Percentiles rank a stretch among this genome's conserved stretches.
Evolutionary conservation across 495 filamentous ascomycete species (phyloP).

Genomic region (Penicillium fimorum): DNA sequence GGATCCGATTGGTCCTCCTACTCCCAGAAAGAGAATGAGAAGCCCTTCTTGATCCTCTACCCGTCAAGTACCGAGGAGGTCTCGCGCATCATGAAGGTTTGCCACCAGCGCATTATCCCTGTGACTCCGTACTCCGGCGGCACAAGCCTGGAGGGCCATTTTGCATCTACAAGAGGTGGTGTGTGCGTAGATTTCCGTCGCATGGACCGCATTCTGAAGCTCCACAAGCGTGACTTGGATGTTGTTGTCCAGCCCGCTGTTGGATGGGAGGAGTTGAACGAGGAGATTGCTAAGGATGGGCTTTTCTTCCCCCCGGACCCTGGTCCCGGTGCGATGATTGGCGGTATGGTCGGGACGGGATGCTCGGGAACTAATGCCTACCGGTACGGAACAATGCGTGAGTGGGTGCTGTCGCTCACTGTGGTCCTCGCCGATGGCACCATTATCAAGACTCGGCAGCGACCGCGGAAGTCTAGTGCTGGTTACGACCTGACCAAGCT

Average conservation of each 20-base stretch:
- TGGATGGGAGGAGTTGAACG: conserved; percentile 64
- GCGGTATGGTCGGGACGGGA: conserved; percentile 66
- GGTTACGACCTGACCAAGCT: conserved; percentile 64
- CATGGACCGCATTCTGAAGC: conserved; percentile 57
- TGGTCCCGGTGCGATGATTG: conserved; percentile 66
- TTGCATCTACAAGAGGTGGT: conserved; percentile 58
- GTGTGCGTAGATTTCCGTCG: conserved; percentile 64
- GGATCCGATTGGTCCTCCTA: conserved; percentile 91
- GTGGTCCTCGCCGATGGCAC: conserved; percentile 66
- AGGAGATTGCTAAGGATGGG: conserved; percentile 52
- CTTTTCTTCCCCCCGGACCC: conserved; percentile 69
- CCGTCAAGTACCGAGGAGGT: conserved; percentile 56
- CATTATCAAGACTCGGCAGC: conserved; percentile 62
- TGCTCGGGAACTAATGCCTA: conserved; percentile 69
- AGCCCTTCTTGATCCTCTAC: conserved; percentile 50
- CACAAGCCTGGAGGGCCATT: conserved; percentile 64
- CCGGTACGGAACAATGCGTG: conserved; percentile 67
- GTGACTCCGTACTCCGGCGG: conserved; percentile 64
- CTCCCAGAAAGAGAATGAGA: conserved; percentile 47
- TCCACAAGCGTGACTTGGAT: conserved; percentile 60
- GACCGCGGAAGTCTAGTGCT: conserved; percentile 63
- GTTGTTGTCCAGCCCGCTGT: conserved; percentile 66
- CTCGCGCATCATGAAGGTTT: conserved; percentile 61
- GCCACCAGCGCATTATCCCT: conserved; percentile 57
- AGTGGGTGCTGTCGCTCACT: conserved; percentile 64